Conservation (phyloP, 352 stramenopile genomes). For the Globisporangium iwayamae region DNA sequence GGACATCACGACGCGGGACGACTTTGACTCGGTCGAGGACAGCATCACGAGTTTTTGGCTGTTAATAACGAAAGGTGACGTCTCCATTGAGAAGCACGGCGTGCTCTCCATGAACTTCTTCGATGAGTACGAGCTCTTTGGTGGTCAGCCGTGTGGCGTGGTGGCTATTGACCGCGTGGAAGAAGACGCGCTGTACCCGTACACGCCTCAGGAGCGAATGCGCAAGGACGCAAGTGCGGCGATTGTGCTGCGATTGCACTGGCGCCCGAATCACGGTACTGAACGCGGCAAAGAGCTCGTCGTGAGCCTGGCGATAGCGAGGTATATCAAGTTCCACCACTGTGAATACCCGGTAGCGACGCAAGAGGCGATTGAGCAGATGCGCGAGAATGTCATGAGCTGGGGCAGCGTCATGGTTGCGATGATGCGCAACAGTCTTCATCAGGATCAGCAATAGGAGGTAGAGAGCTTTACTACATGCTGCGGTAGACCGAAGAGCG, state of each 20-base stretch:
- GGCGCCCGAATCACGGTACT: conserved; percentile 14
- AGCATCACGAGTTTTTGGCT: conserved; percentile 34
- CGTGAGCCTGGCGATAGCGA: conserved; percentile 24
- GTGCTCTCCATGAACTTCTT: background rate
- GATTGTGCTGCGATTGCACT: conserved; percentile 12
- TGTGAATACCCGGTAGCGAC: too few relatives aligned
- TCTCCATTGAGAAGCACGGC: conserved; percentile 3
- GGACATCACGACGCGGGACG: conserved; percentile 14
- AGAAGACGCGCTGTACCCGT: background rate
- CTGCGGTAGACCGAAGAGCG: too few relatives aligned
- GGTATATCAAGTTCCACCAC: conserved; percentile 2
- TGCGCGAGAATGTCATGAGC: too few relatives aligned
- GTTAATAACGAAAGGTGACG: conserved; percentile 25
- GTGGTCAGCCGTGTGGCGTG: background rate
- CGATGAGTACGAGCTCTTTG: background rate
- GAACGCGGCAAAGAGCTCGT: conserved; percentile 19
- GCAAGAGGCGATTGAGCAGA: too few relatives aligned
- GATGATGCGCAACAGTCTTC: too few relatives aligned
- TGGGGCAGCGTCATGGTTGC: too few relatives aligned
- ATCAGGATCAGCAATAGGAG: too few relatives aligned
- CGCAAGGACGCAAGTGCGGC: background rate
- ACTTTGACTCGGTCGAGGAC: conserved; percentile 15
- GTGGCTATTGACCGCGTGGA: background rate
- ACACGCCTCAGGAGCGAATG: background rate
- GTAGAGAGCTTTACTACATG: too few relatives aligned